Evolutionary conservation across 305 asterid genomes (phyloP).

Genomic region (Fraxinus albicans): DNA sequence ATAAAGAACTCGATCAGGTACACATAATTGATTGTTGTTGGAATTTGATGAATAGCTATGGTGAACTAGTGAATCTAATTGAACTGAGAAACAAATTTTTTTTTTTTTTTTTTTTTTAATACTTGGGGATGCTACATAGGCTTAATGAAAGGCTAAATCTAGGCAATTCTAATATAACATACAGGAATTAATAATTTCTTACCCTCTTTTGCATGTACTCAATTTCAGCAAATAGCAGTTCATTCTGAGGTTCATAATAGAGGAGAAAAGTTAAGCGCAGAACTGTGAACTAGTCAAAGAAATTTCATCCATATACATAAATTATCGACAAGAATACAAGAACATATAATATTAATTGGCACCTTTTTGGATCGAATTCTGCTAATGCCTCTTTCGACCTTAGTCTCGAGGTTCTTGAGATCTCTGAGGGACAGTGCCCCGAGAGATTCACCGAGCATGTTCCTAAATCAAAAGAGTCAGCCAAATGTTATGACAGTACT

Average conservation of each 20-base stretch:
- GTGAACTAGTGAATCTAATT: background rate
- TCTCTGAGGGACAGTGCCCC: conserved; percentile 52
- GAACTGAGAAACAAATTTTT: background rate
- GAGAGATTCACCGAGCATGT: conserved; percentile 67
- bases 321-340: background rate
- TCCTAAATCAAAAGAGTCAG: conserved; percentile 32
- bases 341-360: background rate
- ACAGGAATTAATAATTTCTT: conserved; percentile 22
- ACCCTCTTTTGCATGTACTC: conserved; percentile 92
- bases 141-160: background rate
- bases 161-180: background rate
- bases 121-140: background rate
- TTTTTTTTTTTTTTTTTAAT: background rate
- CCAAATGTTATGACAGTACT: background rate
- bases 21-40: background rate
- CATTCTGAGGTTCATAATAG: conserved; percentile 50
- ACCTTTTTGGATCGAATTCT: conserved; percentile 78
- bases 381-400: conserved; percentile 64
- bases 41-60: background rate
- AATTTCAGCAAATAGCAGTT: conserved; percentile 75
- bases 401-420: conserved; percentile 59
- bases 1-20: background rate
- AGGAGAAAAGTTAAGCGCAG: background rate
- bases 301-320: background rate
- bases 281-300: background rate